Percentiles rank a stretch among this genome's conserved stretches.
phyloP scores from a whole-genome alignment of 208 protist genomes.

The Acanthamoeba lenticulata region DNA sequence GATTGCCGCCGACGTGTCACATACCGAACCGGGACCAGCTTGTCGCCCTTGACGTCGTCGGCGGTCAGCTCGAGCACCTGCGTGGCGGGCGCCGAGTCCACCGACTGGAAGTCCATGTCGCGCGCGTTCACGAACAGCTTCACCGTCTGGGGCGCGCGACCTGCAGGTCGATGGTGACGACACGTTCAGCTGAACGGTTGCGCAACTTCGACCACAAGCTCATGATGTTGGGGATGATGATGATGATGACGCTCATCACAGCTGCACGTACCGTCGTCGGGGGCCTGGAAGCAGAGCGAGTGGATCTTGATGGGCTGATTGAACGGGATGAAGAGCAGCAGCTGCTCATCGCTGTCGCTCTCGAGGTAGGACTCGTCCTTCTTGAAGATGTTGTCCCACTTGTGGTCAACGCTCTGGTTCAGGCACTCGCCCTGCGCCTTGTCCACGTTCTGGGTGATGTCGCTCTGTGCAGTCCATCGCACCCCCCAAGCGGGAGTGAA shows the following conservation, averaged over 20 bases:
- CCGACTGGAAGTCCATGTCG: slow-evolving; percentile 65
- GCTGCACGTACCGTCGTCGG: slow-evolving; percentile 58
- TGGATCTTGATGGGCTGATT: slow-evolving; percentile 80
- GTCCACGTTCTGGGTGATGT: slow-evolving; percentile 68
- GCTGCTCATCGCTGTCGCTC: slow-evolving; percentile 78
- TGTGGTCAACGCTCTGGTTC: slow-evolving; percentile 69
- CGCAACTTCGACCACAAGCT: background rate
- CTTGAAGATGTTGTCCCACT: slow-evolving; percentile 56
- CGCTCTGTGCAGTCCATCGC: background rate
- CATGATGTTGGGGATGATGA: background rate
- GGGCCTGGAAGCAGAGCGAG: slow-evolving; percentile 70
- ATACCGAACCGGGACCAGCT: slow-evolving; percentile 59
- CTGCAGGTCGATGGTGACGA: background rate
- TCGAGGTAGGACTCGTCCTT: slow-evolving; percentile 72
- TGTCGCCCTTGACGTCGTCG: slow-evolving; percentile 67
- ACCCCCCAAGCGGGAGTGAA: background rate
- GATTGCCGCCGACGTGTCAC: background rate
- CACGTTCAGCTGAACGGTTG: no score
- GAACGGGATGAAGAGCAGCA: slow-evolving; percentile 76
- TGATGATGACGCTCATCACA: no score
- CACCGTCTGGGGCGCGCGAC: slow-evolving; percentile 57
- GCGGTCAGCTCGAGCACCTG: slow-evolving; percentile 71
- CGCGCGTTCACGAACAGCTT: slow-evolving; percentile 71
- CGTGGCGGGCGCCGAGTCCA: slow-evolving; percentile 40
- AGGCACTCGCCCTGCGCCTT: slow-evolving; percentile 70